Conservation (phyloP, 148 eudicot species). For the Amaranthus hypochondriacus region DNA sequence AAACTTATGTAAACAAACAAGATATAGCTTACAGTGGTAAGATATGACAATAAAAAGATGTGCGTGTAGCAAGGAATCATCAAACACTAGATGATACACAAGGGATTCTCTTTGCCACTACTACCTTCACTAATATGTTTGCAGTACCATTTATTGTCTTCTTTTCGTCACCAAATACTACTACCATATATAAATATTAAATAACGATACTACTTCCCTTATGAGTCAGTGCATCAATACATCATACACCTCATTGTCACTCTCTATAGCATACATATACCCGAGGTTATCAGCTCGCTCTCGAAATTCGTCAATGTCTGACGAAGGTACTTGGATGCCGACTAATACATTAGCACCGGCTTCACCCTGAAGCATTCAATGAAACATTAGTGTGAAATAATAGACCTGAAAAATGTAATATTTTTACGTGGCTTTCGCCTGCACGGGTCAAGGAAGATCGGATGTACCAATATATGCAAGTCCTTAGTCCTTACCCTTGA, state of each 20-base stretch:
- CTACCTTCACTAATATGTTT: no score
- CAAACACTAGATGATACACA: no score
- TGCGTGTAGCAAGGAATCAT: no score
- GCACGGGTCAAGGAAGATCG: no score
- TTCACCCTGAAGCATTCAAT: slow-evolving; percentile 55
- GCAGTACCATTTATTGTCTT: no score
- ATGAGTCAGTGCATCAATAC: slow-evolving; percentile 57
- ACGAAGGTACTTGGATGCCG: slow-evolving; percentile 68
- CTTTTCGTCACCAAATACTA: no score
- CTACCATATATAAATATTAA: no score
- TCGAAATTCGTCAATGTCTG: slow-evolving; percentile 54
- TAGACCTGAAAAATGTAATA: slow-evolving; percentile 1
- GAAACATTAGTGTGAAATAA: neutral
- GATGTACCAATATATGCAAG: no score
- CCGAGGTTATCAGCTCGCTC: slow-evolving; percentile 63
- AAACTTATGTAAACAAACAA: no score
- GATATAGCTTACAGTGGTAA: no score
- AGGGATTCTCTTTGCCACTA: no score
- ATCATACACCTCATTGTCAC: slow-evolving; percentile 50
- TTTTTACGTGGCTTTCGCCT: neutral
- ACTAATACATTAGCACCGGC: slow-evolving; percentile 90
- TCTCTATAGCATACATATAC: slow-evolving; percentile 55
- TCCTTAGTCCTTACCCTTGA: neutral
- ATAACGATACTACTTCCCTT: neutral
- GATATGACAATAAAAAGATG: no score